phyloP scores from a whole-genome alignment of 2,329 filamentous ascomycete genomes.

The Aureobasidium mangrovei region DNA sequence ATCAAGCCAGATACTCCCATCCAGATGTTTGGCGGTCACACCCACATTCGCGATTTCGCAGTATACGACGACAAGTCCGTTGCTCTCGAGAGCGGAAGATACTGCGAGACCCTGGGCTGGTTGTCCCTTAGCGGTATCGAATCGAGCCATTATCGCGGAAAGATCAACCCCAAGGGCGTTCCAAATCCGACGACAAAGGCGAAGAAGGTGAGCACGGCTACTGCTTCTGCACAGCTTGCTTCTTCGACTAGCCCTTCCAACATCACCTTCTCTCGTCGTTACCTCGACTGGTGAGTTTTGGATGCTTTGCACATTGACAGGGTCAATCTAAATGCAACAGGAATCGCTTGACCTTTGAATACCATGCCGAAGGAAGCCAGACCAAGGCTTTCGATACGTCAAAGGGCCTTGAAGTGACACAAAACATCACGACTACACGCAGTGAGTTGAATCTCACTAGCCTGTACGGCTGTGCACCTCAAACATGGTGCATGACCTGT shows the following conservation, averaged over 20 bases:
- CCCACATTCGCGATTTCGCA: conserved; percentile 56
- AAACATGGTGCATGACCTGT: conserved; percentile 51
- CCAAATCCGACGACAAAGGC: conserved; percentile 36
- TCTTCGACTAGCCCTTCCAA: conserved; percentile 11
- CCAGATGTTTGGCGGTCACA: conserved; percentile 58
- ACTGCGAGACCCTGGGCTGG: conserved; percentile 62
- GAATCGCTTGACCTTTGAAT: conserved; percentile 56
- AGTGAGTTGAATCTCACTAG: conserved; percentile 45
- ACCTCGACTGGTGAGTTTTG: conserved; percentile 42
- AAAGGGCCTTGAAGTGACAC: conserved; percentile 39
- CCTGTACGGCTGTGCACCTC: conserved; percentile 48
- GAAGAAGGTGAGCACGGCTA: conserved; percentile 29
- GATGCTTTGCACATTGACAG: neutral
- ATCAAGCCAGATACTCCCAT: conserved; percentile 51
- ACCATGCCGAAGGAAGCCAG: conserved; percentile 48
- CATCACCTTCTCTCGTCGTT: conserved; percentile 12
- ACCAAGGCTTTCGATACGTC: conserved; percentile 41
- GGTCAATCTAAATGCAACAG: neutral
- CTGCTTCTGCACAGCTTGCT: conserved; percentile 23
- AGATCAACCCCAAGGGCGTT: conserved; percentile 32
- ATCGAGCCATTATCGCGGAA: conserved; percentile 37
- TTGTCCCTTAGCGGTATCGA: conserved; percentile 54
- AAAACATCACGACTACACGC: conserved; percentile 44
- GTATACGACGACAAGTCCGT: conserved; percentile 55
- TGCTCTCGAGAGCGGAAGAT: conserved; percentile 52